Conservation (phyloP, 2,329 filamentous ascomycete genomes). For the Seiridium cupressi region DNA sequence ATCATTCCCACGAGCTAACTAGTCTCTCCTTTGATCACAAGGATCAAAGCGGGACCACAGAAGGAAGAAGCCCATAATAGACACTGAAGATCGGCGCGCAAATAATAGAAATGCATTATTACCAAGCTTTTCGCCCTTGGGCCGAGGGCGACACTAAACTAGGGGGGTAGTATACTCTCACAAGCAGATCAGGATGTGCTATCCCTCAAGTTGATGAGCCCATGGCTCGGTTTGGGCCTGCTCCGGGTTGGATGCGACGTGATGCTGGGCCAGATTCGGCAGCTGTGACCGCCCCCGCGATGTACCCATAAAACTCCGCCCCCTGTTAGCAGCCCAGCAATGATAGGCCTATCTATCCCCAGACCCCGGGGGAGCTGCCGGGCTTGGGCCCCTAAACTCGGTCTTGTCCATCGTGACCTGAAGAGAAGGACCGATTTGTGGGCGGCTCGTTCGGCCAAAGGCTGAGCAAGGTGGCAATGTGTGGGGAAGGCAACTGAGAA, state of each 20-base stretch:
- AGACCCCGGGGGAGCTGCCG: not conserved
- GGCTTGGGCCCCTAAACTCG: not conserved
- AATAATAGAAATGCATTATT: too few relatives aligned
- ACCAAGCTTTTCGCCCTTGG: not conserved
- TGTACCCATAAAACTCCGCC: slow-evolving; percentile 7
- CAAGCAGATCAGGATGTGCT: not conserved
- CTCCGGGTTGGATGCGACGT: not conserved
- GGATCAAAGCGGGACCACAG: not conserved
- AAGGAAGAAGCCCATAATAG: too few relatives aligned
- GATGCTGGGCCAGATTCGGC: not conserved
- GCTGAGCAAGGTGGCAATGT: not conserved
- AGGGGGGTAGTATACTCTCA: not conserved
- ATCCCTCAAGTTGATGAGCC: not conserved
- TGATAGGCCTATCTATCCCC: not conserved
- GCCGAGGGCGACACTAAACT: not conserved
- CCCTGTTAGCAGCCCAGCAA: not conserved
- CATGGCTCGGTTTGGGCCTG: not conserved
- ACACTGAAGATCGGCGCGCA: too few relatives aligned
- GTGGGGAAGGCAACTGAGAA: not conserved
- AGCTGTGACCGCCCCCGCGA: not conserved
- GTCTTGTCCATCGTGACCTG: slow-evolving; percentile 1
- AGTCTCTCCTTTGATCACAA: not conserved
- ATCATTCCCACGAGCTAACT: not conserved
- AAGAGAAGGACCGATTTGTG: not conserved
- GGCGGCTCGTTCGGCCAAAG: not conserved